These are phyloP conservation scores for Cystofilobasidium capitatum DNA, from an alignment of 768 basidiomycete genomes.

Conservation along the genomic window DNA sequence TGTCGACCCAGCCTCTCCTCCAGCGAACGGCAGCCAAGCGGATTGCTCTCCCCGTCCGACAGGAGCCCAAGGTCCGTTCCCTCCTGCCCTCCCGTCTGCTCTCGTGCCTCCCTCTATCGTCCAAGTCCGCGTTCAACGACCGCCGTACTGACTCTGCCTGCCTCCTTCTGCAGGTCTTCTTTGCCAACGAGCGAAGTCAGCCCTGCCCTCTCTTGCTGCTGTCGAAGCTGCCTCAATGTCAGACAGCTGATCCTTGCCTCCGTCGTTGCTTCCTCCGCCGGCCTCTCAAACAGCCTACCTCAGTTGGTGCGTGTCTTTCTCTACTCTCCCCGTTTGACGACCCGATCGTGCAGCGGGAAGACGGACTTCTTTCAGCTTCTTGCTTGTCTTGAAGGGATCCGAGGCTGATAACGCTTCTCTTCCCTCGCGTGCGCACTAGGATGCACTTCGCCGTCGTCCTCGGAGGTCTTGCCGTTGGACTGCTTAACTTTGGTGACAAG, in stretches of 20 bases:
- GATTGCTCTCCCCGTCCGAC: slow-evolving; percentile 89
- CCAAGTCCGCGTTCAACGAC: neutral
- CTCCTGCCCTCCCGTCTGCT: neutral
- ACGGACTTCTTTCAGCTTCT: neutral
- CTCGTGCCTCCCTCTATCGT: neutral
- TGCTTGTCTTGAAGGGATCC: neutral
- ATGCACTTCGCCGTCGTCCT: slow-evolving; percentile 72
- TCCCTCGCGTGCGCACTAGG: neutral
- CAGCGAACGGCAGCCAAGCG: slow-evolving; percentile 77
- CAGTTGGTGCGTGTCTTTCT: slow-evolving; percentile 68
- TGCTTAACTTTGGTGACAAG: slow-evolving; percentile 97
- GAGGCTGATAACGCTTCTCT: neutral
- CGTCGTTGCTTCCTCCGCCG: neutral
- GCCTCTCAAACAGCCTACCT: slow-evolving; percentile 55
- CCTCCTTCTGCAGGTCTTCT: slow-evolving; percentile 35
- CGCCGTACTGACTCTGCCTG: neutral
- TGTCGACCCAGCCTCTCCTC: slow-evolving; percentile 96
- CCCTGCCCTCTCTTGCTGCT: too few species aligned
- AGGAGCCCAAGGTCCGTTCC: slow-evolving; percentile 37
- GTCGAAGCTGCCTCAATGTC: too few species aligned
- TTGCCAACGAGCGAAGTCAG: slow-evolving; percentile 38
- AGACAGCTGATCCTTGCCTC: too few species aligned
- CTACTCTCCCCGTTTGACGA: too few species aligned
- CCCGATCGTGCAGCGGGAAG: too few species aligned
- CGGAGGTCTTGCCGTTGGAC: slow-evolving; percentile 86